phyloP scores from a whole-genome alignment of 169 alveolate species.

The Cryptosporidium tyzzeri region DNA sequence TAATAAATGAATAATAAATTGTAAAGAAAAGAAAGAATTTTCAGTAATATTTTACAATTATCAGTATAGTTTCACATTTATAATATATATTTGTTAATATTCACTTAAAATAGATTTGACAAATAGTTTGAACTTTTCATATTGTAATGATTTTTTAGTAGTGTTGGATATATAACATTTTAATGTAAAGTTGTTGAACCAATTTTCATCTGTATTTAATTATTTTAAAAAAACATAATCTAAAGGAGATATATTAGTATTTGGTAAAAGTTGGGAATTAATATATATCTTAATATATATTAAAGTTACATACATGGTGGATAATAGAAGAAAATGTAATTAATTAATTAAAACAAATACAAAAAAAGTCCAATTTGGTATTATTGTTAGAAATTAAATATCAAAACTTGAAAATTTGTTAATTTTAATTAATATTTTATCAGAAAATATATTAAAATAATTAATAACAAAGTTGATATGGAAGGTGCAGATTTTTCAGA shows the following conservation, averaged over 20 bases:
- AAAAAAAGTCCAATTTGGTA: not conserved
- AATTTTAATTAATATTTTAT: not conserved
- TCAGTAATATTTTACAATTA: not conserved
- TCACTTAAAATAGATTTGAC: not conserved
- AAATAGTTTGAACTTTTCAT: no score
- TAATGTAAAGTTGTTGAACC: not conserved
- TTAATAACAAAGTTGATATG: not conserved
- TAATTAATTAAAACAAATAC: no score
- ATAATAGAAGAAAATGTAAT: not conserved
- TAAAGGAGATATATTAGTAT: not conserved
- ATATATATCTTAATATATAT: no score
- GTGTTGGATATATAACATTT: not conserved
- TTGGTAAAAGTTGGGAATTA: not conserved
- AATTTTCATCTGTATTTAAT: no score
- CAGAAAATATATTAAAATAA: not conserved
- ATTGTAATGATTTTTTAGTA: not conserved
- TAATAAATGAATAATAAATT: no score
- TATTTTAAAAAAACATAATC: no score
- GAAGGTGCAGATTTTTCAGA: slow-evolving; percentile 42
- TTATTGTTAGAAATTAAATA: not conserved
- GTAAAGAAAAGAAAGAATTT: no score
- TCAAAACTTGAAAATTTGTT: not conserved
- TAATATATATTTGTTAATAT: no score
- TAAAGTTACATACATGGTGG: no score
- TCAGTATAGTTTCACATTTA: not conserved